These are phyloP conservation scores for Suillus occidentalis DNA, from an alignment of 768 basidiomycete genomes.

Conservation along the genomic window DNA sequence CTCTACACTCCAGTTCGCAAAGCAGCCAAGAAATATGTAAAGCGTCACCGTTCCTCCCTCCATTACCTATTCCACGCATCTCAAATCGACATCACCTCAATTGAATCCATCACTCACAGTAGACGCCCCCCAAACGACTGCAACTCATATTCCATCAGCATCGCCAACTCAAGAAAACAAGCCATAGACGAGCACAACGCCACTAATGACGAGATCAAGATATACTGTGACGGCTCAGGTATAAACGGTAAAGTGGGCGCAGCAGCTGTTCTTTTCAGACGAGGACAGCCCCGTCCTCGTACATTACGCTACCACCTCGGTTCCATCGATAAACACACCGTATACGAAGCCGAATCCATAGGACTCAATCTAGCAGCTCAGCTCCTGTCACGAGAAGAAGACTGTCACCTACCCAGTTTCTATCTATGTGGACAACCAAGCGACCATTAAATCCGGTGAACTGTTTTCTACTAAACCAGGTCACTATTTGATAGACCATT, in stretches of 20 bases:
- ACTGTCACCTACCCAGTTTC: conserved; percentile 1
- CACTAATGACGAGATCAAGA: not conserved
- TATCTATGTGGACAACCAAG: conserved; percentile 16
- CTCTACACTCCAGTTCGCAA: not conserved
- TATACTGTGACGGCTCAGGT: conserved; percentile 23
- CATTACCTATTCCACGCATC: not conserved
- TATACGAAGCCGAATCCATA: conserved; percentile 18
- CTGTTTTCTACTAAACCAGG: not conserved
- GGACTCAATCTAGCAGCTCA: conserved; percentile 15
- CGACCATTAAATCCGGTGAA: conserved; percentile 14
- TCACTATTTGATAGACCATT: conserved; percentile 7
- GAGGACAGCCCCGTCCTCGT: too few relatives aligned
- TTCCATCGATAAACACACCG: conserved; percentile 13
- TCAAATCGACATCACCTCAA: not conserved
- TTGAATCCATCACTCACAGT: not conserved
- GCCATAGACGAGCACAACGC: not conserved
- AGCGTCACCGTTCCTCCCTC: not conserved
- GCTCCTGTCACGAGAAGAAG: not conserved
- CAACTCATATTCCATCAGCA: not conserved
- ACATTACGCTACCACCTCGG: conserved; percentile 10
- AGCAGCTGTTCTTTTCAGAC: conserved; percentile 7
- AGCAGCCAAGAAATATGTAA: not conserved
- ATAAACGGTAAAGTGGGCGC: conserved; percentile 17
- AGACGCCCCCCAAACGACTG: not conserved
- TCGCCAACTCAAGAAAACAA: not conserved